phyloP scores from a whole-genome alignment of 306 rosid genomes.

The Inga leiocalycina region DNA sequence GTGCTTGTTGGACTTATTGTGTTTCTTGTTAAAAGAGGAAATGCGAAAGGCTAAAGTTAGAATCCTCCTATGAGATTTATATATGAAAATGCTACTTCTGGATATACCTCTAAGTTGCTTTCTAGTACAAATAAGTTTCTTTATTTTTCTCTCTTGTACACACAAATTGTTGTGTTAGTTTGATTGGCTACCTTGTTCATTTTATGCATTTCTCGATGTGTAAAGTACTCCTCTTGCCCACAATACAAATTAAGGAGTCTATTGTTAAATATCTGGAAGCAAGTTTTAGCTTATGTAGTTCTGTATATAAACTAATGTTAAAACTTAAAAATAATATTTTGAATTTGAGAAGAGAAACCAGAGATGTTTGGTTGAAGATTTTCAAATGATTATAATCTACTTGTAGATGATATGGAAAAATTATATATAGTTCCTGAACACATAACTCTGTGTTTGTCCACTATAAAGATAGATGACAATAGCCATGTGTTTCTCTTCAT shows the following conservation, averaged over 20 bases:
- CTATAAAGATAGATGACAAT: constrained; percentile 28
- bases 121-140: constrained; percentile 75
- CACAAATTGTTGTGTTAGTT: no score
- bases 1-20: constrained; percentile 50
- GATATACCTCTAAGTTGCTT: constrained; percentile 80
- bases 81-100: constrained; percentile 71
- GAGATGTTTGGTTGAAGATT: neutral
- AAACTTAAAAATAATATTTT: neutral
- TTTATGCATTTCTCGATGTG: no score
- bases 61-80: constrained; percentile 70
- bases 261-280: neutral
- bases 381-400: neutral
- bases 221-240: no score
- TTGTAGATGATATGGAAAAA: constrained; percentile 9
- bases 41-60: constrained; percentile 40
- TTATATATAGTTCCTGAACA: neutral
- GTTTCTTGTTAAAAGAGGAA: constrained; percentile 55
- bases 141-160: constrained; percentile 11
- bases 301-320: neutral
- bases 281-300: neutral
- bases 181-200: no score
- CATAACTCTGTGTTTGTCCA: constrained; percentile 25
- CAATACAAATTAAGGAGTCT: neutral
- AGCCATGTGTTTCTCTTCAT: constrained; percentile 26
- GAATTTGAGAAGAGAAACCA: neutral